These are phyloP conservation scores for Phytophthora chlamydospora DNA, from an alignment of 352 stramenopile species.

Conservation along the genomic window DNA sequence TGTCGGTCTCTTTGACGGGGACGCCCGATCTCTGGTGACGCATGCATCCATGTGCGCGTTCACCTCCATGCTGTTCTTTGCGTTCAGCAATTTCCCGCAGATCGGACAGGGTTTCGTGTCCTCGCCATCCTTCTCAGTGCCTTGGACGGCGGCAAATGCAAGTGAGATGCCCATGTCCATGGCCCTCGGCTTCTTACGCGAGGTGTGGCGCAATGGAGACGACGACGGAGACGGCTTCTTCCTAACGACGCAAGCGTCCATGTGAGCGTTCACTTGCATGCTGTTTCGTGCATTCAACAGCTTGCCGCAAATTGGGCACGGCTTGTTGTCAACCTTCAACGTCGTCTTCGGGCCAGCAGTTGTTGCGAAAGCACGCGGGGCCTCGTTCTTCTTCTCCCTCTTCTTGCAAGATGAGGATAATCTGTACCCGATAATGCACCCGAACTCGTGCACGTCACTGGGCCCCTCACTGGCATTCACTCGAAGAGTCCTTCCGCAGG, in stretches of 20 bases:
- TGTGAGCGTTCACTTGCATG: slow-evolving; percentile 68
- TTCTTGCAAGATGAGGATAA: slow-evolving; percentile 7
- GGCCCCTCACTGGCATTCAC: not conserved
- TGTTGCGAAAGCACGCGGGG: slow-evolving; percentile 6
- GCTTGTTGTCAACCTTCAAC: slow-evolving; percentile 30
- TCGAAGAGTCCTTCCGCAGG: slow-evolving; percentile 35
- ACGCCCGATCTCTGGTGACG: slow-evolving; percentile 17
- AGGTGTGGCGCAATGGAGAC: slow-evolving; percentile 12
- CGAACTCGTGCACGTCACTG: not conserved
- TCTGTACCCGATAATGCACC: not conserved
- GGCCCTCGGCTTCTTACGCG: slow-evolving; percentile 21
- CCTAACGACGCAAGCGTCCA: slow-evolving; percentile 55
- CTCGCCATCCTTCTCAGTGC: not conserved
- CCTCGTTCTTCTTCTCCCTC: slow-evolving; percentile 6
- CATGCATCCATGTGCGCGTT: slow-evolving; percentile 74
- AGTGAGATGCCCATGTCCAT: slow-evolving; percentile 6
- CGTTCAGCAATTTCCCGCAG: slow-evolving; percentile 61
- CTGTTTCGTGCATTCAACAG: slow-evolving; percentile 55
- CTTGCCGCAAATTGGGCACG: slow-evolving; percentile 58
- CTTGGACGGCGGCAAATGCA: slow-evolving; percentile 14
- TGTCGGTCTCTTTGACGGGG: slow-evolving; percentile 1
- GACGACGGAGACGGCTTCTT: slow-evolving; percentile 10
- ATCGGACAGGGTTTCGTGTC: slow-evolving; percentile 56
- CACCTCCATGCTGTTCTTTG: slow-evolving; percentile 55
- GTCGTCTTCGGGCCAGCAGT: slow-evolving; percentile 3